Base-by-base conservation (phyloP, 2,329 filamentous ascomycete genomes). In the Pseudogymnoascus sp. region DNA sequence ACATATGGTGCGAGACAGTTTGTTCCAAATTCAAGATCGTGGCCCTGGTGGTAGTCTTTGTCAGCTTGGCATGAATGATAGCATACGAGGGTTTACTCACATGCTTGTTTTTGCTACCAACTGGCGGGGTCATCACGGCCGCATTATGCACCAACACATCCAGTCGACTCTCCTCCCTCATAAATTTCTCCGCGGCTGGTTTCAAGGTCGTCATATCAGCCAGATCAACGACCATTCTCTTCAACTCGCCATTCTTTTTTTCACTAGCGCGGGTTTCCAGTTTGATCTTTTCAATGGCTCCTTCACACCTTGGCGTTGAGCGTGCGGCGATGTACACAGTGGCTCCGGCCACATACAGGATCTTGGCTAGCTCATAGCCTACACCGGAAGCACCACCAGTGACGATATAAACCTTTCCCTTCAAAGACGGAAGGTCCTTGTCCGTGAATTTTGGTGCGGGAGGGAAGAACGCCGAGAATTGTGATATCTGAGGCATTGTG, bases 311-410 rank as follows among this genome's bases (percentile, higher is more conserved):
- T 5, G 72, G 65, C 8, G 69, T 62, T 2, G 74, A 78, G 33
- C 81, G 77, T 4, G 77, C 77, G 1, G 79, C 79, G 31, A 84
- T 70, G 67, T 83, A 84, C 14, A 84, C 77, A 2, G 75, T 82
- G 37, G 73, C 80, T 44, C 80, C 78, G 11, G 74, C 75, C 2
- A 70, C 67, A 68, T 83, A 84, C 5, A 85, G 74, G 10, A 84
- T 77, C 53, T 77, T 77, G 42, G 72, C 73, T 5, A 83, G 74
- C 65, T 82, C 79, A 60, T 75, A 75, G 5, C 81, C 81, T 3
- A 82, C 74, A 14, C 70, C 70, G 6, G 70, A 70, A 5, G 66
- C 68, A 4, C 66, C 67, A 16, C 70, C 70, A 7, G 82, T 84
- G 11, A 84, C 74, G 61, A 84, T 71, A 61, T 31, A 68, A 8